phyloP scores from a whole-genome alignment of 2,329 filamentous ascomycete species.

The Aspergillus ochraceus region DNA sequence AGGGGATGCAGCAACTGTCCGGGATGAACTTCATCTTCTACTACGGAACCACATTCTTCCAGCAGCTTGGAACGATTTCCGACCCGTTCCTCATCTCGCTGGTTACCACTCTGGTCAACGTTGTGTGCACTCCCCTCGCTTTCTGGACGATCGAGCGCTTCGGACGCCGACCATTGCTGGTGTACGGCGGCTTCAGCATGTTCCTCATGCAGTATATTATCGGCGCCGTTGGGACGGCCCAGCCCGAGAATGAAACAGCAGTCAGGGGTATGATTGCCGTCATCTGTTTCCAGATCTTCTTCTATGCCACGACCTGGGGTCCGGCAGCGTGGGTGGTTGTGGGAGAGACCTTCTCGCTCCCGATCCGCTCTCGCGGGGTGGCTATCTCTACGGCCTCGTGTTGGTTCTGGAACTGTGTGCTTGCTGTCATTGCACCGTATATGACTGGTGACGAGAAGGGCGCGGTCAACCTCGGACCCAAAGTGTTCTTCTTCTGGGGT shows the following conservation, averaged over 20 bases:
- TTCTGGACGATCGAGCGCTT: neutral
- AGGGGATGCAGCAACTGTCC: neutral
- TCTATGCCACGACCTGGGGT: neutral
- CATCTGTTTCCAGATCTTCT: neutral
- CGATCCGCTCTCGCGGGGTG: neutral
- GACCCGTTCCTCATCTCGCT: neutral
- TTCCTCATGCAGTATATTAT: neutral
- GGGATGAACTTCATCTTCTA: neutral
- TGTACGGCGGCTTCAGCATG: neutral
- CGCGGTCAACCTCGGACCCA: neutral
- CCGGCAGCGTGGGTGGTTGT: neutral
- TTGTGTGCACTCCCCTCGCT: neutral
- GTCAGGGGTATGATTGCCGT: neutral
- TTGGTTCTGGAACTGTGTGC: neutral
- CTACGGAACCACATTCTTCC: neutral
- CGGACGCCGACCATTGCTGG: neutral
- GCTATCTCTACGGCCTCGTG: neutral
- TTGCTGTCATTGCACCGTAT: neutral
- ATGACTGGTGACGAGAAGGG: neutral
- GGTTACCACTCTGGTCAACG: neutral
- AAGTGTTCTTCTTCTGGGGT: neutral
- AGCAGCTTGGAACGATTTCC: neutral
- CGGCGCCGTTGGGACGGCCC: neutral
- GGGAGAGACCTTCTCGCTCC: neutral
- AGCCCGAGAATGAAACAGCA: neutral